Conservation (phyloP, 2,329 filamentous ascomycete species). For the Stachybotrys elegans region DNA sequence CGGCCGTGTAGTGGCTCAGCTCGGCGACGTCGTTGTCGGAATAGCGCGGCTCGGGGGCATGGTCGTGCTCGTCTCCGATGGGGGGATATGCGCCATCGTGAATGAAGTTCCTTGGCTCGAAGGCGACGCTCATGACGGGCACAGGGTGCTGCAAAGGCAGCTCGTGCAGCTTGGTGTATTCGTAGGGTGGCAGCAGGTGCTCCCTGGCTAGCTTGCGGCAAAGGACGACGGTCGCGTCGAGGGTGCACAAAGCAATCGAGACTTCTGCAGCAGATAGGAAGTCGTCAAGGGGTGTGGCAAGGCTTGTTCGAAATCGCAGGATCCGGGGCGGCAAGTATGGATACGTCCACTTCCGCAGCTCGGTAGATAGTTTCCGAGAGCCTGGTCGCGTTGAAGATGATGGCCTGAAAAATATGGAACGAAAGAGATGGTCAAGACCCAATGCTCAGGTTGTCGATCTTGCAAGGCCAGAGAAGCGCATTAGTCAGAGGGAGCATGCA, state of each 20-base stretch:
- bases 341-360: too few species aligned
- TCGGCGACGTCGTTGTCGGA: slow-evolving; percentile 38
- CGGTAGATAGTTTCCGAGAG: too few species aligned
- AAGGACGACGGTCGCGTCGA: too few species aligned
- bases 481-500: slow-evolving; percentile 22
- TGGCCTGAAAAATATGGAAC: slow-evolving; percentile 32
- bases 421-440: slow-evolving; percentile 14
- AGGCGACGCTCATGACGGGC: slow-evolving; percentile 45
- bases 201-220: too few species aligned
- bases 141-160: neutral
- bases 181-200: too few species aligned
- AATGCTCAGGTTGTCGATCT: neutral
- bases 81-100: slow-evolving; percentile 43
- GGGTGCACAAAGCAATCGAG: too few species aligned
- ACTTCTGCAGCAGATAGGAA: too few species aligned
- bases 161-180: too few species aligned
- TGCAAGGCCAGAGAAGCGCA: slow-evolving; percentile 14
- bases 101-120: slow-evolving; percentile 44
- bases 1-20: slow-evolving; percentile 37
- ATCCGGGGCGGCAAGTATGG: too few species aligned
- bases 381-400: slow-evolving; percentile 8
- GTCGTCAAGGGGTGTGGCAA: too few species aligned
- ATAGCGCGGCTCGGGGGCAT: slow-evolving; percentile 34
- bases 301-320: too few species aligned
- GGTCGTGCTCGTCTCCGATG: slow-evolving; percentile 39